Evolutionary conservation across 768 basidiomycete genomes (phyloP).

Genomic region (Multifurca ochricompacta): DNA sequence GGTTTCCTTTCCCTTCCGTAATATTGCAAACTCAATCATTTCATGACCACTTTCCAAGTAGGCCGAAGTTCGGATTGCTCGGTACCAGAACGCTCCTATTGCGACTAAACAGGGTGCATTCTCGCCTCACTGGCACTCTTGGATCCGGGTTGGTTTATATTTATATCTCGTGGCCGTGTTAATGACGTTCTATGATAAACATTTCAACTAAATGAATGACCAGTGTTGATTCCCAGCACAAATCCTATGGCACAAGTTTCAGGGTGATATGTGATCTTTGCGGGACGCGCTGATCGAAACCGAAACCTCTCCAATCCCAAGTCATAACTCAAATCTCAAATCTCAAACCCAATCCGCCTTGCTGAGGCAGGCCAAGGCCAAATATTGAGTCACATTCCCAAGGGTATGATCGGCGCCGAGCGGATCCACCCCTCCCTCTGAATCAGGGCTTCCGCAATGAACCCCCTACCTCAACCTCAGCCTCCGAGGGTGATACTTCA

Average conservation of each 20-base stretch:
- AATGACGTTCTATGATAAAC: not conserved
- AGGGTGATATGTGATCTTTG: conserved; percentile 1
- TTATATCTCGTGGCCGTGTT: not conserved
- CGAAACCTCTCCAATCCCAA: not conserved
- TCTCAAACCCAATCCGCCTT: conserved; percentile 7
- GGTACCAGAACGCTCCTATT: not conserved
- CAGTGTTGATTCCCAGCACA: not conserved
- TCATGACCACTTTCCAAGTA: not conserved
- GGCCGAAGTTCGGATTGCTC: not conserved
- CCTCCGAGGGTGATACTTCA: not conserved
- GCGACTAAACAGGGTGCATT: not conserved
- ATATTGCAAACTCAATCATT: conserved; percentile 7
- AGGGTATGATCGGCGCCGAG: conserved; percentile 15
- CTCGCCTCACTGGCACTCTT: conserved; percentile 5
- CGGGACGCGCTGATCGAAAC: conserved; percentile 1
- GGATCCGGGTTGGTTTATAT: not conserved
- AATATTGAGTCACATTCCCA: conserved; percentile 14
- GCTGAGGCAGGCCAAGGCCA: conserved; percentile 4
- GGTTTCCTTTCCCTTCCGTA: conserved; percentile 5
- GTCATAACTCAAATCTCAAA: not conserved
- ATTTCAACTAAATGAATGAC: not conserved
- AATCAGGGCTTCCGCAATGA: conserved; percentile 3
- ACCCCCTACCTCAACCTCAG: conserved; percentile 7
- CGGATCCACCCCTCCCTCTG: conserved; percentile 5
- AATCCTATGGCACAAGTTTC: not conserved